phyloP scores from a whole-genome alignment of 1,284 basidiomycete genomes.

The Coniferiporia sulphurascens region DNA sequence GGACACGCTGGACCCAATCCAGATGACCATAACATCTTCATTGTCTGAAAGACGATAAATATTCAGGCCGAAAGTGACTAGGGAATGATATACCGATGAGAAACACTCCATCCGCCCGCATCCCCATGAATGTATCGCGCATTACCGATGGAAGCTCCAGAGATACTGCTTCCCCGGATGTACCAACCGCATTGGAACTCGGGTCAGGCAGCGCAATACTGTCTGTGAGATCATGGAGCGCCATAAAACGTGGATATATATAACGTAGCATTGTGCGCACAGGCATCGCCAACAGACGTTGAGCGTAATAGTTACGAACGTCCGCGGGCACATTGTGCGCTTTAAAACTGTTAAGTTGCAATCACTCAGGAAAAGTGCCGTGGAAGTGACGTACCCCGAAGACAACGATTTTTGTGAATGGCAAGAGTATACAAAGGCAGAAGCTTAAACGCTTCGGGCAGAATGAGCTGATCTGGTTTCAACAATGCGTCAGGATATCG shows the following conservation, averaged over 20 bases:
- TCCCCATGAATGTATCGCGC: conserved; percentile 81
- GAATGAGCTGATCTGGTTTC: conserved; percentile 64
- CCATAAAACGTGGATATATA: conserved; percentile 87
- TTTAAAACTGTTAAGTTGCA: conserved; percentile 27
- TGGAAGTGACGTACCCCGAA: conserved; percentile 63
- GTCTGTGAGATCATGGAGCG: conserved; percentile 82
- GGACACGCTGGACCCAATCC: conserved; percentile 83
- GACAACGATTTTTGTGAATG: conserved; percentile 85
- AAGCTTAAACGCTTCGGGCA: conserved; percentile 91
- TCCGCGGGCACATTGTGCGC: conserved; percentile 88
- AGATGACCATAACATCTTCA: conserved; percentile 86
- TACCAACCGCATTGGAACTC: neutral
- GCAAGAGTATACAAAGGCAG: conserved; percentile 83
- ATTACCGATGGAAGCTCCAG: conserved; percentile 69
- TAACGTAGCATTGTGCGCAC: conserved; percentile 71
- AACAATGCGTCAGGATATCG: conserved; percentile 4
- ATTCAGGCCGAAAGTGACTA: neutral
- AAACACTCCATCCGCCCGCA: conserved; percentile 91
- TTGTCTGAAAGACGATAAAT: conserved; percentile 58
- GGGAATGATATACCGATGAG: conserved; percentile 64
- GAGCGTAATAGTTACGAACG: conserved; percentile 84
- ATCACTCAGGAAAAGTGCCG: neutral
- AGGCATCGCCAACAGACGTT: conserved; percentile 68
- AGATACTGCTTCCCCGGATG: neutral
- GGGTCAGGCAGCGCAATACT: conserved; percentile 53